Conservation (phyloP, 2,329 filamentous ascomycete genomes). For the Knufia petricola region DNA sequence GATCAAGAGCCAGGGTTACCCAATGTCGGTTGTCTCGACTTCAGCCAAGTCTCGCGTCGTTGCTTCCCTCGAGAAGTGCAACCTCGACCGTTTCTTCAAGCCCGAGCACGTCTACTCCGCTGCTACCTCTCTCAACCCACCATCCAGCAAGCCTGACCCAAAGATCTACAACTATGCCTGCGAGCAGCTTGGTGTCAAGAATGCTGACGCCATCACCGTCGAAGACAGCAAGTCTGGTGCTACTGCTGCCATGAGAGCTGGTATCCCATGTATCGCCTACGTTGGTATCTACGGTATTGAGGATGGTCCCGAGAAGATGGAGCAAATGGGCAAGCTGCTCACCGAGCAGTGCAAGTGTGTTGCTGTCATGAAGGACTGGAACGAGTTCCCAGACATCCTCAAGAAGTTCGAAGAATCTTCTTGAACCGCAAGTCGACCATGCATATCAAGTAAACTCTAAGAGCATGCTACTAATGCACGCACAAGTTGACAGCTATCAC, state of each 20-base stretch:
- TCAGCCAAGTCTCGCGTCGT: slow-evolving; percentile 70
- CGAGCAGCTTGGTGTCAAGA: slow-evolving; percentile 61
- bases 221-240: slow-evolving; percentile 88
- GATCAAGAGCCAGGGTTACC: slow-evolving; percentile 55
- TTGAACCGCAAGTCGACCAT: background rate
- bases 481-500: background rate
- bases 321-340: slow-evolving; percentile 62
- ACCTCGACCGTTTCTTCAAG: slow-evolving; percentile 70
- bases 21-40: slow-evolving; percentile 70
- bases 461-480: background rate
- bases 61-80: slow-evolving; percentile 71
- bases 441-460: background rate
- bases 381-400: slow-evolving; percentile 38
- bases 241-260: slow-evolving; percentile 65
- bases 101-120: slow-evolving; percentile 70
- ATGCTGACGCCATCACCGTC: slow-evolving; percentile 66
- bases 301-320: slow-evolving; percentile 58
- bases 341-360: slow-evolving; percentile 39
- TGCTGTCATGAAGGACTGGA: slow-evolving; percentile 46
- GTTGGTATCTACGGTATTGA: slow-evolving; percentile 65
- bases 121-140: slow-evolving; percentile 65
- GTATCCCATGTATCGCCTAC: slow-evolving; percentile 75
- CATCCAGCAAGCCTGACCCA: slow-evolving; percentile 88
- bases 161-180: slow-evolving; percentile 78
- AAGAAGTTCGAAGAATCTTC: slow-evolving; percentile 31